These are phyloP conservation scores for Heterobasidion occidentale DNA, from an alignment of 1,284 basidiomycete genomes.

Conservation along the genomic window DNA sequence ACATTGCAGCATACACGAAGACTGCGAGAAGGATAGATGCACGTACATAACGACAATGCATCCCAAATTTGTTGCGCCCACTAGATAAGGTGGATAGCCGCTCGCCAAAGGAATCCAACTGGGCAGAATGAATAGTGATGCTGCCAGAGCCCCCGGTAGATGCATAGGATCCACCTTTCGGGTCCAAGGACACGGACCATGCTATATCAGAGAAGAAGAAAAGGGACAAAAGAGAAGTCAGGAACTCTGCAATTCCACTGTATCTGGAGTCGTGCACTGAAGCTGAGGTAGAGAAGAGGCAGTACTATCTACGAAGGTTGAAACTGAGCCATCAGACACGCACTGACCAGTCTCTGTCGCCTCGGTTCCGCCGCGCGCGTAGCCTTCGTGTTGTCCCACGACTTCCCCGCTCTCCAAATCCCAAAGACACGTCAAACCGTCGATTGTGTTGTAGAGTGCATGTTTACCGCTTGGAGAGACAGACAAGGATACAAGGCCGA, in stretches of 20 bases:
- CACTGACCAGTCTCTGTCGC: conserved; percentile 66
- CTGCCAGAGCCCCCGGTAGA: conserved; percentile 74
- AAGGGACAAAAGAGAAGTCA: not conserved
- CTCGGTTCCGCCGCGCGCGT: conserved; percentile 40
- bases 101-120: conserved; percentile 53
- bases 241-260: not conserved
- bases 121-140: conserved; percentile 58
- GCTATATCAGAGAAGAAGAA: conserved; percentile 32
- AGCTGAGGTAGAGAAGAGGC: not conserved
- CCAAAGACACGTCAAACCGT: conserved; percentile 71
- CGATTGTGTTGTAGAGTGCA: conserved; percentile 72
- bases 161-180: conserved; percentile 64
- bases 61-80: conserved; percentile 76
- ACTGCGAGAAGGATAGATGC: conserved; percentile 1
- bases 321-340: not conserved
- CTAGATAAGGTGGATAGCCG: conserved; percentile 48
- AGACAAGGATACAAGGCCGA: conserved; percentile 69
- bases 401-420: conserved; percentile 55
- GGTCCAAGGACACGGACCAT: conserved; percentile 78
- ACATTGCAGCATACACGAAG: not conserved
- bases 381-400: conserved; percentile 66
- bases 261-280: not conserved
- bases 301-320: not conserved
- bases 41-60: conserved; percentile 73
- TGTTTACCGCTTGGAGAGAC: conserved; percentile 52